These are phyloP conservation scores for Solanum etuberosum DNA, from an alignment of 257 asterid genomes.

Conservation along the genomic window DNA sequence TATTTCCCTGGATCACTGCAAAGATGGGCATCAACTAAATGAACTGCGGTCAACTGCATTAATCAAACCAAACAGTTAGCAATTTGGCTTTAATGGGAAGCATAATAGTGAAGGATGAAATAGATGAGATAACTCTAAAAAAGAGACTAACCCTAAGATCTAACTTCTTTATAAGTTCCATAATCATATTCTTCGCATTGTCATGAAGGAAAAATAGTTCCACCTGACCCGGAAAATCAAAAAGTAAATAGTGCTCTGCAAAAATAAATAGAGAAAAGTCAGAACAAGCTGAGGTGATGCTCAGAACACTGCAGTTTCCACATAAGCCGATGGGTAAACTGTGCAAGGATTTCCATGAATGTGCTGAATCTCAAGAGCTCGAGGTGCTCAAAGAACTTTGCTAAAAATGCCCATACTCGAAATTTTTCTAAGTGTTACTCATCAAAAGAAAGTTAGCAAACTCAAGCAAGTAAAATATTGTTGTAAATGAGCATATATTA, in stretches of 20 bases:
- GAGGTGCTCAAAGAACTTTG: background rate
- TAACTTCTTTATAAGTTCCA: constrained; percentile 77
- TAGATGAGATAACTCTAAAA: background rate
- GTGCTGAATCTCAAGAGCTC: background rate
- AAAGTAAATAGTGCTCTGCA: constrained; percentile 93
- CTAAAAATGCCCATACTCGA: background rate
- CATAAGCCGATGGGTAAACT: background rate
- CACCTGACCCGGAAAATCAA: constrained; percentile 98
- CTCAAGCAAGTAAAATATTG: background rate
- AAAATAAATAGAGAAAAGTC: background rate
- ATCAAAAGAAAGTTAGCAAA: background rate
- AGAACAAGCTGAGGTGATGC: background rate
- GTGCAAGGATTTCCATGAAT: background rate
- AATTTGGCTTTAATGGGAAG: background rate
- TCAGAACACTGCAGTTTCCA: background rate
- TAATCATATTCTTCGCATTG: constrained; percentile 67
- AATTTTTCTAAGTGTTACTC: background rate
- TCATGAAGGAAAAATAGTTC: constrained; percentile 90
- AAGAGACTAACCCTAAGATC: constrained; percentile 49
- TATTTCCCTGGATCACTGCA: constrained; percentile 98
- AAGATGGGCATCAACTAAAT: constrained; percentile 92
- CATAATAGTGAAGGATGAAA: background rate
- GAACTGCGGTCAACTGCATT: constrained; percentile 88
- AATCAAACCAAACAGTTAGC: background rate
- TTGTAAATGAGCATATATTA: background rate